Evolutionary conservation across 2,329 filamentous ascomycete genomes (phyloP).

Genomic region (Clonostachys rosea): DNA sequence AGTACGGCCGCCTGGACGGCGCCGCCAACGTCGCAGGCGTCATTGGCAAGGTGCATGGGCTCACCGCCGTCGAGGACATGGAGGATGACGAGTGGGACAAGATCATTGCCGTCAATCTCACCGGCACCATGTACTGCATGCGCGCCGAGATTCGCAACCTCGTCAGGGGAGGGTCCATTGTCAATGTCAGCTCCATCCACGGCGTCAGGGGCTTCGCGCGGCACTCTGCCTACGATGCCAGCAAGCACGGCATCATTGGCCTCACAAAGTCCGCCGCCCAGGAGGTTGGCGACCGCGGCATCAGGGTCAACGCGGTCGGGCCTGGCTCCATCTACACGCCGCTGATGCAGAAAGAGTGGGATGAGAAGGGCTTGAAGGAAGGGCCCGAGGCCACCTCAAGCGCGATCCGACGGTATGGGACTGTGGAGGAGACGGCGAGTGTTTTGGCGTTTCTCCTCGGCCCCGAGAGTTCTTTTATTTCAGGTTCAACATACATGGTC

Average conservation of each 20-base stretch:
- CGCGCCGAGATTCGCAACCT: conserved; percentile 36
- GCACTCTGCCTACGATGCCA: conserved; percentile 23
- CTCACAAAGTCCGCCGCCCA: conserved; percentile 22
- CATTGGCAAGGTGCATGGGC: conserved; percentile 34
- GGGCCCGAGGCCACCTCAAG: conserved; percentile 35
- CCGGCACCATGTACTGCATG: conserved; percentile 43
- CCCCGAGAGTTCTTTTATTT: conserved; percentile 39
- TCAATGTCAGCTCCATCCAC: conserved; percentile 50
- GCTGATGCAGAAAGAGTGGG: conserved; percentile 37
- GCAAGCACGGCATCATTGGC: conserved; percentile 26
- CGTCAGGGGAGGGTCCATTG: conserved; percentile 48
- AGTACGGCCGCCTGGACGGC: conserved; percentile 44
- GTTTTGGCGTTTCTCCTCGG: conserved; percentile 42
- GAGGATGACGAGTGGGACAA: conserved; percentile 39
- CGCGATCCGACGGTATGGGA: conserved; percentile 35
- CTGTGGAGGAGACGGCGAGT: conserved; percentile 38
- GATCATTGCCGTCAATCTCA: conserved; percentile 40
- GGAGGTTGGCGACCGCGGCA: conserved; percentile 30
- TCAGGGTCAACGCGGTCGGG: conserved; percentile 37
- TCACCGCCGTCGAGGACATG: conserved; percentile 30
- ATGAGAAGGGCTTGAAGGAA: conserved; percentile 20
- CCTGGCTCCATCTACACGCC: conserved; percentile 43
- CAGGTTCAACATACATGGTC: conserved; percentile 36
- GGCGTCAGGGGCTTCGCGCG: conserved; percentile 28
- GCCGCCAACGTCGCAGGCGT: conserved; percentile 50